Evolutionary conservation across 2,329 filamentous ascomycete genomes (phyloP).

Genomic region (Nemania bipapillata): DNA sequence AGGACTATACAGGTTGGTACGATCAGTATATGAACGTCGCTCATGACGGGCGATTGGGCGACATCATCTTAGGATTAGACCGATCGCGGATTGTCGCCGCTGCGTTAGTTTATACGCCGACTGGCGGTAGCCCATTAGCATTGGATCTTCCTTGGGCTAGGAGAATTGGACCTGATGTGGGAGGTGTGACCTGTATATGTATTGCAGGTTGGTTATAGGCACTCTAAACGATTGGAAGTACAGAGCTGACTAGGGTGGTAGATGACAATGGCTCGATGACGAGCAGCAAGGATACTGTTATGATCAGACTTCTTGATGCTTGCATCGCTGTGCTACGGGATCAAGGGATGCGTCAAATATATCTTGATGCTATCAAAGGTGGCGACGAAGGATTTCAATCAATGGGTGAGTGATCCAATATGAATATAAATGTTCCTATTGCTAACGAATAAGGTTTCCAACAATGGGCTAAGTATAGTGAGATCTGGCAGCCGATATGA

Average conservation of each 20-base stretch:
- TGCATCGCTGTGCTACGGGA: slow-evolving; percentile 61
- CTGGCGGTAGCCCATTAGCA: slow-evolving; percentile 58
- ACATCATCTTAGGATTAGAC: slow-evolving; percentile 66
- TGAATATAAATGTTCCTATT: slow-evolving; percentile 6
- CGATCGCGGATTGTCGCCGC: slow-evolving; percentile 62
- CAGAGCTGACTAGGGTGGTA: slow-evolving; percentile 45
- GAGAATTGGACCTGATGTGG: slow-evolving; percentile 62
- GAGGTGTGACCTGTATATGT: slow-evolving; percentile 70
- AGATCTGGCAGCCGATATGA: slow-evolving; percentile 62
- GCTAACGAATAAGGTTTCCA: slow-evolving; percentile 60
- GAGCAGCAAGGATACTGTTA: slow-evolving; percentile 60
- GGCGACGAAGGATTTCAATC: slow-evolving; percentile 62
- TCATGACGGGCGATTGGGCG: slow-evolving; percentile 60
- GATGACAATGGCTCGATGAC: slow-evolving; percentile 58
- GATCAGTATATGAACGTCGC: slow-evolving; percentile 67
- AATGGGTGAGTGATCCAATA: slow-evolving; percentile 59
- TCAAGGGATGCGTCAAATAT: slow-evolving; percentile 65
- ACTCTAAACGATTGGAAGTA: slow-evolving; percentile 12
- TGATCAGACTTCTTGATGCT: slow-evolving; percentile 64
- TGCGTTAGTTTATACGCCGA: slow-evolving; percentile 65
- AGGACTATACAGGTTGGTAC: slow-evolving; percentile 66
- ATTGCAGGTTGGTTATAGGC: slow-evolving; percentile 60
- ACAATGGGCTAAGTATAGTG: slow-evolving; percentile 68
- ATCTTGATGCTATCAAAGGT: slow-evolving; percentile 65
- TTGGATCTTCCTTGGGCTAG: slow-evolving; percentile 67